phyloP scores from a whole-genome alignment of 345 rosid species.

The Salix suchowensis region DNA sequence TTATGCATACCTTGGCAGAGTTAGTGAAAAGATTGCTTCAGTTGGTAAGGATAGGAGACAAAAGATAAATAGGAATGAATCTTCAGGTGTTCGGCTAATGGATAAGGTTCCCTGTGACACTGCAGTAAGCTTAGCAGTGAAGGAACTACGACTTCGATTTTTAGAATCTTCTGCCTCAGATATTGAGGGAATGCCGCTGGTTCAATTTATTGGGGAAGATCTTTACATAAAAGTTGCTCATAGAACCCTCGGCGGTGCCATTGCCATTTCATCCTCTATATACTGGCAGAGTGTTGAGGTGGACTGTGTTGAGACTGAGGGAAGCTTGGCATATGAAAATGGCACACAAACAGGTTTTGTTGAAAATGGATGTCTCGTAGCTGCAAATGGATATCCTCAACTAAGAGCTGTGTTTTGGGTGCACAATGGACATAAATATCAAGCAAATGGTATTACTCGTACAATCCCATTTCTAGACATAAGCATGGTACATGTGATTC shows the following conservation, averaged over 20 bases:
- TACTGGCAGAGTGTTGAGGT: slow-evolving; percentile 79
- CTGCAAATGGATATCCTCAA: slow-evolving; percentile 43
- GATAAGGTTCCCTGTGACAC: slow-evolving; percentile 97
- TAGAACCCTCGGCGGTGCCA: slow-evolving; percentile 96
- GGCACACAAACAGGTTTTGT: slow-evolving; percentile 11
- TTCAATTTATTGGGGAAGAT: slow-evolving; percentile 78
- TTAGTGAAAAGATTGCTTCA: slow-evolving; percentile 73
- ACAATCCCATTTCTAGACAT: slow-evolving; percentile 67
- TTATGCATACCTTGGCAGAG: slow-evolving; percentile 67
- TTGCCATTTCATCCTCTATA: slow-evolving; percentile 78
- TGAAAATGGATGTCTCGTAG: slow-evolving; percentile 37
- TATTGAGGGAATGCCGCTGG: slow-evolving; percentile 72
- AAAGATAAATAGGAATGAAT: slow-evolving; percentile 27
- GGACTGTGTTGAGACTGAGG: slow-evolving; percentile 75
- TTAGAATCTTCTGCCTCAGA: slow-evolving; percentile 59
- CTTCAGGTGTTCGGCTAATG: slow-evolving; percentile 50
- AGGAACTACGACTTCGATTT: slow-evolving; percentile 75
- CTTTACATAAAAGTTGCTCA: slow-evolving; percentile 73
- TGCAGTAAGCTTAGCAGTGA: slow-evolving; percentile 70
- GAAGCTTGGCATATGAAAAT: slow-evolving; percentile 37
- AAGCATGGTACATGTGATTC: slow-evolving; percentile 73
- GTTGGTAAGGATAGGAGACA: slow-evolving; percentile 57
- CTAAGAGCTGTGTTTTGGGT: slow-evolving; percentile 90
- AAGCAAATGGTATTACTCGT: slow-evolving; percentile 30
- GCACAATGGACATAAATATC: slow-evolving; percentile 46